phyloP scores from a whole-genome alignment of 2,329 filamentous ascomycete genomes.

The Penicillium polonicum region DNA sequence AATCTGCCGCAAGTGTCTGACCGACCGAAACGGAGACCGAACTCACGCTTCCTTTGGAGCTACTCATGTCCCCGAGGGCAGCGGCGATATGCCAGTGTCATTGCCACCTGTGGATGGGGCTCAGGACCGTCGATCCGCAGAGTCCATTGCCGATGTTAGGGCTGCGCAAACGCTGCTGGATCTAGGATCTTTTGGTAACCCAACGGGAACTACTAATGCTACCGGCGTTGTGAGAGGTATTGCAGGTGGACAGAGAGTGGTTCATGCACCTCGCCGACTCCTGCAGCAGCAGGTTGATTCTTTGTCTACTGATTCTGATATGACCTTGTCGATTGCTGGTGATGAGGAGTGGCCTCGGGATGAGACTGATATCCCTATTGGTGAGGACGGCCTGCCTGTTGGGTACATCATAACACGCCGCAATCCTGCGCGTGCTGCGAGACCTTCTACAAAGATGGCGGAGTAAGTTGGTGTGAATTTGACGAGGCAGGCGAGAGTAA shows the following conservation, averaged over 20 bases:
- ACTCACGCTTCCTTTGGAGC: conserved; percentile 8
- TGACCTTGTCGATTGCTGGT: not conserved
- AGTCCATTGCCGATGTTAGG: not conserved
- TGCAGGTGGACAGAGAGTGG: not conserved
- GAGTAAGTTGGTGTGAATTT: not conserved
- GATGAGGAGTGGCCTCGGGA: not conserved
- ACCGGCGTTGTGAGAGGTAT: not conserved
- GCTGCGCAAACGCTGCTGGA: conserved; percentile 1
- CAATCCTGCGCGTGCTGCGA: conserved; percentile 14
- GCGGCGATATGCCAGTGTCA: not conserved
- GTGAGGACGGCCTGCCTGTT: conserved; percentile 1
- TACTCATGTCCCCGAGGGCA: conserved; percentile 3
- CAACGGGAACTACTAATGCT: not conserved
- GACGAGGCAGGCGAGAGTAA: not conserved
- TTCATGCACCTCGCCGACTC: not conserved
- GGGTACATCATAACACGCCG: conserved; percentile 9
- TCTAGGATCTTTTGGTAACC: not conserved
- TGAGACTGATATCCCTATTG: conserved; percentile 1
- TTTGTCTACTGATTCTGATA: not conserved
- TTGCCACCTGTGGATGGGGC: not conserved
- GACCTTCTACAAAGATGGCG: conserved; percentile 9
- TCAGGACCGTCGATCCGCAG: not conserved
- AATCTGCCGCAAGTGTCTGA: conserved; percentile 12
- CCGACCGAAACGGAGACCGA: conserved; percentile 7
- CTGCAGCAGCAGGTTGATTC: not conserved